Base-by-base conservation (phyloP, 306 rosid genomes). In the Dalbergia oliveri region DNA sequence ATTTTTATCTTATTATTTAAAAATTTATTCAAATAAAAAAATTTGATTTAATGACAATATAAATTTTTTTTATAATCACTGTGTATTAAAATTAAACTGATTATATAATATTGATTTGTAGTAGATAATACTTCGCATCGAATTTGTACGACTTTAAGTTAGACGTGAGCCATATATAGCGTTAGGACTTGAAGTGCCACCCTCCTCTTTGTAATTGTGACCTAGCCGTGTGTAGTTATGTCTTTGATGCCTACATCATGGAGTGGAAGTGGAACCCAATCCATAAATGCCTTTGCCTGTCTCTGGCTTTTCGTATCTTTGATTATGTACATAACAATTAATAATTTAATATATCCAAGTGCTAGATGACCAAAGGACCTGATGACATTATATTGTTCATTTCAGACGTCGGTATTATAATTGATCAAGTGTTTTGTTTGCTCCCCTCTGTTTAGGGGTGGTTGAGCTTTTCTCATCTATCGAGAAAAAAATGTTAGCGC, bases 271-370 rank as follows among this genome's bases (percentile, higher is more conserved):
- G 66, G 72, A 72, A 47, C 66, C 66, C 66, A 59, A 60, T 35
- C 66, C 85, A 66, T 74, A 13, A 66, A 67, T 81, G 57, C 33
- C 11, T 75, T 31, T 49, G 8, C 35, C 62, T 45, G 35, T 69
- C 21, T n/a, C 41, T 26, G 61, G 15, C 60, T 26, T 51, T 64
- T 53, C 31, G 16, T 18, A 26, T 37, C 16, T 45, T 45, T 62
- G 44, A 60, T 37, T 61, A 21, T 65, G 61, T 15, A 53, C 41
- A 53, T 45, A 54, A 56, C 33, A 54, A 11, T 35, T 39, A 21
- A 26, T 26, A 26, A 26, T 26, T 26, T 26, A 26, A 26, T 26
- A 26, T 26, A 26, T 26, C 2, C 1, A 26, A 26, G 31, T 43
- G 47, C 47, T 43, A 43, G 7, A 37, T 39, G 66, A 66, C 49